A percentile compares a stretch with the other conserved stretches of the same genome.
Conservation (phyloP, 768 basidiomycete species). For the Amanita pseudoporphyria region DNA sequence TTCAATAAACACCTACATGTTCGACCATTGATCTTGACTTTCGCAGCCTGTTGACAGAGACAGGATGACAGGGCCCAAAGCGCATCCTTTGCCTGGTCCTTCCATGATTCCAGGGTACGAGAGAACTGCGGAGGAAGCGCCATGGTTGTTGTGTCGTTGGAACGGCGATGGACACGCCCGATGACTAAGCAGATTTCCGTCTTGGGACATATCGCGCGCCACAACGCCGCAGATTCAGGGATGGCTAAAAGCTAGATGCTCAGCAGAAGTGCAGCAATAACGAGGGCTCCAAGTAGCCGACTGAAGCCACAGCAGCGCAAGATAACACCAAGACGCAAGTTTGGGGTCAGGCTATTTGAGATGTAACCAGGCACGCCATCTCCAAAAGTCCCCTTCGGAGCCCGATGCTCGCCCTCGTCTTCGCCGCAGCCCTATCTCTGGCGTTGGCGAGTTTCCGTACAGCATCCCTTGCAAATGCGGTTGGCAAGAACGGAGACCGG, state of each 20-base stretch:
- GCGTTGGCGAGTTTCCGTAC: too few relatives aligned
- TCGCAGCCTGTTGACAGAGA: slow-evolving; percentile 72
- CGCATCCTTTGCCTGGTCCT: slow-evolving; percentile 75
- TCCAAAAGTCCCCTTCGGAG: too few relatives aligned
- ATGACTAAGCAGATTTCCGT: background rate
- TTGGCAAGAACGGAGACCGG: background rate
- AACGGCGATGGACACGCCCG: background rate
- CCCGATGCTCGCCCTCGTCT: too few relatives aligned
- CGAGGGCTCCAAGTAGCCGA: too few relatives aligned
- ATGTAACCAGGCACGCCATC: too few relatives aligned
- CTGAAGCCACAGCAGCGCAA: background rate
- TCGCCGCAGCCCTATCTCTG: too few relatives aligned
- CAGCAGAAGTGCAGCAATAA: background rate
- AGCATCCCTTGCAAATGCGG: background rate
- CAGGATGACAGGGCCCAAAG: slow-evolving; percentile 76
- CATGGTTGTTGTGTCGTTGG: slow-evolving; percentile 5
- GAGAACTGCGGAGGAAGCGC: slow-evolving; percentile 29
- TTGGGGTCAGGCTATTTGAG: background rate
- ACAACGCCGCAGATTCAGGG: too few relatives aligned
- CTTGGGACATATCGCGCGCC: too few relatives aligned
- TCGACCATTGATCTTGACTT: slow-evolving; percentile 91
- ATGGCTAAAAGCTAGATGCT: background rate
- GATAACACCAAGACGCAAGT: background rate
- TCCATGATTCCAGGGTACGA: slow-evolving; percentile 44
- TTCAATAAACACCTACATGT: slow-evolving; percentile 51